These are phyloP conservation scores for Coemansia sp. DNA, from an alignment of 192 early-diverging fungal genomes.

Conservation along the genomic window DNA sequence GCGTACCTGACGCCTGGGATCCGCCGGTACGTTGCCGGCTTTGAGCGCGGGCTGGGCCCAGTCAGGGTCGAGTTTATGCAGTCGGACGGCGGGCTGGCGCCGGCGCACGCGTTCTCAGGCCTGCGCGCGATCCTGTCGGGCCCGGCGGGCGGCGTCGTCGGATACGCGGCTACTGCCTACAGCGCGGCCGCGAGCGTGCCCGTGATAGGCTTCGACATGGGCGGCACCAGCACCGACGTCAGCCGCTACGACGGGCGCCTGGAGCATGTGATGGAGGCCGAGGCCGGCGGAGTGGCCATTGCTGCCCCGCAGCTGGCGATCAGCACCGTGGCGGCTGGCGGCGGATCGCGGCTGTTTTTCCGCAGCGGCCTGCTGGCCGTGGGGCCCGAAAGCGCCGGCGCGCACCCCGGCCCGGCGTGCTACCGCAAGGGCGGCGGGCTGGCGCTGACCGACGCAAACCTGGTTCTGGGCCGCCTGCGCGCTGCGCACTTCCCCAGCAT, in stretches of 20 bases:
- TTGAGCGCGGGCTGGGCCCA: conserved; percentile 61
- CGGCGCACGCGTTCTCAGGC: conserved; percentile 81
- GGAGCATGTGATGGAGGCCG: conserved; percentile 94
- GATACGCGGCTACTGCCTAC: conserved; percentile 62
- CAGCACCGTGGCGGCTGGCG: conserved; percentile 95
- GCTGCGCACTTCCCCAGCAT: conserved; percentile 90
- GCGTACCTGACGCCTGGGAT: conserved; percentile 95
- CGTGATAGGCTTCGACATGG: conserved; percentile 98
- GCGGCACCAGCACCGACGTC: conserved; percentile 88
- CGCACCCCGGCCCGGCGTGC: conserved; percentile 94
- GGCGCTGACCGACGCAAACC: conserved; percentile 92
- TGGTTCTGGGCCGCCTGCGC: conserved; percentile 80
- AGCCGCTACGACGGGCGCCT: conserved; percentile 84
- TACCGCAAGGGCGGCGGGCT: conserved; percentile 91
- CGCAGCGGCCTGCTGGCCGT: conserved; percentile 92
- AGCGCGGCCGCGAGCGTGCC: conserved; percentile 42
- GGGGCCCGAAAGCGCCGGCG: conserved; percentile 87
- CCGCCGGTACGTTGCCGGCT: conserved; percentile 78
- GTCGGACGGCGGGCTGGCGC: conserved; percentile 90
- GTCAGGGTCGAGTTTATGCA: conserved; percentile 96
- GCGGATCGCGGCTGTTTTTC: conserved; percentile 89
- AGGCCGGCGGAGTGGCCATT: conserved; percentile 86
- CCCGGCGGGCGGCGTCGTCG: conserved; percentile 95
- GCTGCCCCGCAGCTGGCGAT: conserved; percentile 97
- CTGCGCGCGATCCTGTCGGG: conserved; percentile 89